A percentile compares a stretch with the other conserved stretches of the same genome.
These are phyloP conservation scores for Colletotrichum orchidophilum DNA, from an alignment of 2,329 filamentous ascomycete genomes.

Conservation along the genomic window DNA sequence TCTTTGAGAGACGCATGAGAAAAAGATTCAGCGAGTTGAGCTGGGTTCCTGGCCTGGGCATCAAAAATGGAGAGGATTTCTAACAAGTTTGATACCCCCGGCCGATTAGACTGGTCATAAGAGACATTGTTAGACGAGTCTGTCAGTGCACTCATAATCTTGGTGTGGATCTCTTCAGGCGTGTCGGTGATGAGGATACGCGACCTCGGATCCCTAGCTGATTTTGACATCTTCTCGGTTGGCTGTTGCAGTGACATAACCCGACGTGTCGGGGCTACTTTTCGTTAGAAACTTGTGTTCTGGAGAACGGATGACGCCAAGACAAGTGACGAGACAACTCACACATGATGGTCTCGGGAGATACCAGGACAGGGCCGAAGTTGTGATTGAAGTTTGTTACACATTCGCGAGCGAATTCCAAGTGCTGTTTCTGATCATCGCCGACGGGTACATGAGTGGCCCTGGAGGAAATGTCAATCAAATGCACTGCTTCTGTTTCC, in stretches of 20 bases:
- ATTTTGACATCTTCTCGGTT: slow-evolving; percentile 93
- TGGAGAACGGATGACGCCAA: background rate
- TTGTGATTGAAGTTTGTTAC: slow-evolving; percentile 87
- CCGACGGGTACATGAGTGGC: slow-evolving; percentile 96
- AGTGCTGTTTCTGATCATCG: slow-evolving; percentile 93
- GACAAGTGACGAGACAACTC: slow-evolving; percentile 37
- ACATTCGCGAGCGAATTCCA: slow-evolving; percentile 90
- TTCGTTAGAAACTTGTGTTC: background rate
- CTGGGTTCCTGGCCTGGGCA: slow-evolving; percentile 47
- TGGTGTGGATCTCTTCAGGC: slow-evolving; percentile 69
- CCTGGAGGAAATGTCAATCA: slow-evolving; percentile 47
- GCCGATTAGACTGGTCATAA: slow-evolving; percentile 75
- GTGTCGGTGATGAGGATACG: slow-evolving; percentile 85
- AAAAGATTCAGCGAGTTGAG: slow-evolving; percentile 51
- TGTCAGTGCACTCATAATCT: slow-evolving; percentile 79
- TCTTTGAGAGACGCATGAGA: slow-evolving; percentile 47
- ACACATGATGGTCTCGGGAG: slow-evolving; percentile 80
- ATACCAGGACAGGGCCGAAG: slow-evolving; percentile 70
- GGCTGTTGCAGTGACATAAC: slow-evolving; percentile 91
- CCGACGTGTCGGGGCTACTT: slow-evolving; percentile 77
- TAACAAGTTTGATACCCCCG: slow-evolving; percentile 88
- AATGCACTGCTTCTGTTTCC: background rate
- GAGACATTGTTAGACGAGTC: slow-evolving; percentile 74
- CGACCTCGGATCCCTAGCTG: slow-evolving; percentile 74
- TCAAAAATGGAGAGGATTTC: slow-evolving; percentile 81